phyloP scores from a whole-genome alignment of 228 moss, liverwort and hornwort genomes.

The Sphagnum magellanicum region DNA sequence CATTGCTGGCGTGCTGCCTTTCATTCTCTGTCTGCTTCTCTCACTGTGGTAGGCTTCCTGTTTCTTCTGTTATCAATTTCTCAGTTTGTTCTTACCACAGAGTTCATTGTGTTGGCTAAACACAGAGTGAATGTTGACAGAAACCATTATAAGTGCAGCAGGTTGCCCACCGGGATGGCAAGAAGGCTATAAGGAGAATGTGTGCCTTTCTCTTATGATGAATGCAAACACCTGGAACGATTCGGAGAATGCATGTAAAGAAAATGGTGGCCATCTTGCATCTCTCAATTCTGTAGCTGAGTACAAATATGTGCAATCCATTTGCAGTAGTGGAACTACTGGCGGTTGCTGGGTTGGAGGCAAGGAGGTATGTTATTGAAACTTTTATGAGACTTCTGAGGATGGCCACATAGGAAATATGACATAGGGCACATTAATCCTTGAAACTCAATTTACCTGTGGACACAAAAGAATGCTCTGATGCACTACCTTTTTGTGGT shows the following conservation, averaged over 20 bases:
- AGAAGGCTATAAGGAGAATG: conserved; percentile 62
- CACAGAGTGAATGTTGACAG: too few relatives aligned
- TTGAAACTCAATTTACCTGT: too few relatives aligned
- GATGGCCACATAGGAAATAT: too few relatives aligned
- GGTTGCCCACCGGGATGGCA: conserved; percentile 87
- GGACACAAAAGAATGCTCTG: too few relatives aligned
- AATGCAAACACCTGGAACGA: conserved; percentile 56
- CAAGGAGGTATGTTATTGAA: conserved; percentile 24
- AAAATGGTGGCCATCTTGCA: conserved; percentile 56
- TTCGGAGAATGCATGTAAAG: conserved; percentile 52
- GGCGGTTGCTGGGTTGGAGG: conserved; percentile 91
- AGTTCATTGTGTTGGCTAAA: too few relatives aligned
- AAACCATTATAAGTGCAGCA: conserved; percentile 24
- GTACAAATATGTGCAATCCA: conserved; percentile 43
- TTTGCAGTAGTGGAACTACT: conserved; percentile 32
- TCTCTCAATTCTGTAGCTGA: conserved; percentile 53
- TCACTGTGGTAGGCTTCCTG: conserved; percentile 51
- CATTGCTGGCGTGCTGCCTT: conserved; percentile 68
- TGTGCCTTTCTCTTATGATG: conserved; percentile 60
- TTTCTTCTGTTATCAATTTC: too few relatives aligned
- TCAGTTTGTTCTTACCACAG: too few relatives aligned
- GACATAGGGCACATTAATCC: too few relatives aligned
- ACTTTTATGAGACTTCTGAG: neutral
- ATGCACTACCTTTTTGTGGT: too few relatives aligned
- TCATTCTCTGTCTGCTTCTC: conserved; percentile 44